phyloP scores from a whole-genome alignment of 2,329 filamentous ascomycete species.

The Ophiostoma novo-ulmi region DNA sequence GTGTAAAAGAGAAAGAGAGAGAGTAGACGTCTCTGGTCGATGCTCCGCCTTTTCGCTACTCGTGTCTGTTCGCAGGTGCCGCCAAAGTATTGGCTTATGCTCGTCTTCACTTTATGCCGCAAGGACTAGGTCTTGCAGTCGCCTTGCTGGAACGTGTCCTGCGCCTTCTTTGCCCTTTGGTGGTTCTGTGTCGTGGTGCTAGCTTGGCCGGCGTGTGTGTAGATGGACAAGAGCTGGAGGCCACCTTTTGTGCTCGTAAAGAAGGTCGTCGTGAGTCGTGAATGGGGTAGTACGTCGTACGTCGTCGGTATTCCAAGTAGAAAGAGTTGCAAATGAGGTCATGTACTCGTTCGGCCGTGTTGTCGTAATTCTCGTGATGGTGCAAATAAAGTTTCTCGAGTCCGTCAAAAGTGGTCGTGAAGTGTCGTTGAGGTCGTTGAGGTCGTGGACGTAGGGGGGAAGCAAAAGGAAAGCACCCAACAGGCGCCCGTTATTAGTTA shows the following conservation, averaged over 20 bases:
- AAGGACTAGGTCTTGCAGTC: neutral
- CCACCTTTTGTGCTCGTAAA: constrained; percentile 3
- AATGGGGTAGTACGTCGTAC: neutral
- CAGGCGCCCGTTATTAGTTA: constrained; percentile 11
- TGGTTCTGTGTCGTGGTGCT: neutral
- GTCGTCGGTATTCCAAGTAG: neutral
- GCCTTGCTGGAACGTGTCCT: neutral
- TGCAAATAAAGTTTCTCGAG: neutral
- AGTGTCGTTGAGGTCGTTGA: neutral
- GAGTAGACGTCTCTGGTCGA: neutral
- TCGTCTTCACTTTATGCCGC: neutral
- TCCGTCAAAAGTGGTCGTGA: neutral
- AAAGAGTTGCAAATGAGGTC: neutral
- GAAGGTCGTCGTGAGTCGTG: neutral
- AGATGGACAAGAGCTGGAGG: constrained; percentile 1
- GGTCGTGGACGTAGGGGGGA: neutral
- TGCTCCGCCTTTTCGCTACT: constrained; percentile 1
- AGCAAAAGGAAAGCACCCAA: constrained; percentile 1
- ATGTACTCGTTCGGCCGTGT: neutral
- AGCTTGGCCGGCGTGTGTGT: neutral
- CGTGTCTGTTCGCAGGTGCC: neutral
- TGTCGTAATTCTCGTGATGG: neutral
- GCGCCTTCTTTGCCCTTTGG: neutral
- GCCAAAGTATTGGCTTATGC: neutral
- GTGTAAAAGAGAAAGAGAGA: neutral